Evolutionary conservation across 805 yeast genomes (phyloP), one percentile per base, ranked within the genome.

Genomic region (Komagataella pastoris): DNA sequence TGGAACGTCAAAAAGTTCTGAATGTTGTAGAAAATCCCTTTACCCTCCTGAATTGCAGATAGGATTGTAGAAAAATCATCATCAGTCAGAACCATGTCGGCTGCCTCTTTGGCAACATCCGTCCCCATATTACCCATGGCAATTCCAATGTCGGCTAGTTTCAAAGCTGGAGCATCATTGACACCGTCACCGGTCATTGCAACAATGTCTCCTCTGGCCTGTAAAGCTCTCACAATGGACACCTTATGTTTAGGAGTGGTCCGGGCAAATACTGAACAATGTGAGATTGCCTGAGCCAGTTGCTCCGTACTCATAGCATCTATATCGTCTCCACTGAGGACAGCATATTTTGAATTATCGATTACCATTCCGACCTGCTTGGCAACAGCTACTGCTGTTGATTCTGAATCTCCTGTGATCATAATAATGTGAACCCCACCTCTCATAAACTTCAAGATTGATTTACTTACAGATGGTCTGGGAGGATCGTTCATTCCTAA

Each of bases 131-230:
- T 88, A 57, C 99, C 99, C 99, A 93, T 93, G 2, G 98, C 87
- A 63, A 93, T 91, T 1, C 99, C 99, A 53, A 93, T 96, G 69
- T 93, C 98, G 0, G 99, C 99, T 54, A 90, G 74, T 62, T 91
- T 88, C 62, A 93, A 76, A 3, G 99, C 98, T 14, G 97, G 97
- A 0, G 98, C 99, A 74, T 93, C 99, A 65, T 93, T 93, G 7
- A 98, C 91, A 68, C 99, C 99, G 66, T 93, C 99, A 63, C 99
- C 99, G n/a, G 98, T 90, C 97, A 91, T 90, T 21, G 97, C 99
- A 50, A 91, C 98, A 55, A 91, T 82, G 65, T 91, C 96, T 50
- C 97, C 97, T 63, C 95, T 78, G 64, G 79, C 77, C 65, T 90
- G 95, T 56, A 90, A 73, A 0, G 97, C 97, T 61, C 85, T 80